phyloP scores from a whole-genome alignment of 768 basidiomycete species.

The Termitomyces titanicus region DNA sequence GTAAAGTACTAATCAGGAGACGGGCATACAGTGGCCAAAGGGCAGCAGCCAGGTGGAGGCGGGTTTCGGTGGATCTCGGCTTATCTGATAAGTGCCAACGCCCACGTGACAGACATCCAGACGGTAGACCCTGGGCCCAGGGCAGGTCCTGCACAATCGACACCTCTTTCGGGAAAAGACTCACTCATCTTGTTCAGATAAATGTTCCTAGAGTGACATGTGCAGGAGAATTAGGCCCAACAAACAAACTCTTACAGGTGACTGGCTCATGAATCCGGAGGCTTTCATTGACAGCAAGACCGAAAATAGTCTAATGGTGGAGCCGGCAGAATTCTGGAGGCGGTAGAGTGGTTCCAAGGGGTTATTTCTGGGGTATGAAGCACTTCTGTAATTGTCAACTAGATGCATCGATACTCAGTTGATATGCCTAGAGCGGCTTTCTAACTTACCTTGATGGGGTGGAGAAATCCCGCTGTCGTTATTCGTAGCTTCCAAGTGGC shows the following conservation, averaged over 20 bases:
- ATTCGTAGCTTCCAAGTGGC: neutral
- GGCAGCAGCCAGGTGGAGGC: neutral
- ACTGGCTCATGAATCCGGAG: neutral
- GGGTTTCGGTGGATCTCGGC: neutral
- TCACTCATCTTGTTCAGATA: conserved; percentile 1
- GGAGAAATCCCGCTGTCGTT: neutral
- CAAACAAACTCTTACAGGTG: neutral
- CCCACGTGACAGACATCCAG: neutral
- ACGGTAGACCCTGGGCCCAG: too few species aligned
- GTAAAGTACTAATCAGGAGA: neutral
- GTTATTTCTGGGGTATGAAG: neutral
- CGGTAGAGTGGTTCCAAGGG: neutral
- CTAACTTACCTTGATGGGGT: too few species aligned
- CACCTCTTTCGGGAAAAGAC: neutral
- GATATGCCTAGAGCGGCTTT: too few species aligned
- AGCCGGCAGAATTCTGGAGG: neutral
- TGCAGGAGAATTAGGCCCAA: neutral
- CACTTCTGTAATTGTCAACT: neutral
- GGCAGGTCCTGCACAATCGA: too few species aligned
- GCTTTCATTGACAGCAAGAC: neutral
- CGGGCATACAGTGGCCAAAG: neutral
- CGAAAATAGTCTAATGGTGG: neutral
- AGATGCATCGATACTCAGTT: neutral
- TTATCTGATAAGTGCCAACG: conserved; percentile 17
- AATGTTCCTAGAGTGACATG: neutral